Evolutionary conservation across 2,329 filamentous ascomycete species (phyloP).

Genomic region (Cytospora chrysosperma): DNA sequence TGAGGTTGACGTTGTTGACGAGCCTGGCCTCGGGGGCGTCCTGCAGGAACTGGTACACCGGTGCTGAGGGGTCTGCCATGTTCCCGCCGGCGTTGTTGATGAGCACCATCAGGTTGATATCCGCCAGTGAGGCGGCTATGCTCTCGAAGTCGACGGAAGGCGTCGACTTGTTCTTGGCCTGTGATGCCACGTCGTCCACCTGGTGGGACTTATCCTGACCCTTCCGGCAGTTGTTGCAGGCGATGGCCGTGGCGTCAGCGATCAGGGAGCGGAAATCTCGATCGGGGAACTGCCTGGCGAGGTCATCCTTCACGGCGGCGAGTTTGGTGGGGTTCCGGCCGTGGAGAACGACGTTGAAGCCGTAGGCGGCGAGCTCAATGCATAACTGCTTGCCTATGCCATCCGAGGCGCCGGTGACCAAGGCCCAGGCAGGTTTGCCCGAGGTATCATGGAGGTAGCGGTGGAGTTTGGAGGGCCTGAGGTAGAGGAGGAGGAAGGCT

Average conservation of each 20-base stretch:
- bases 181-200: neutral
- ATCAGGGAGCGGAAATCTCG: constrained; percentile 41
- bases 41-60: constrained; percentile 37
- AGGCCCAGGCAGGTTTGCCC: constrained; percentile 39
- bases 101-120: constrained; percentile 49
- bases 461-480: constrained; percentile 25
- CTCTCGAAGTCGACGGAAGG: constrained; percentile 28
- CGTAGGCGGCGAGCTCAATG: constrained; percentile 47
- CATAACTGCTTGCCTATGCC: constrained; percentile 55
- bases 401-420: constrained; percentile 54
- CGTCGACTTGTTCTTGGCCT: neutral
- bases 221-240: constrained; percentile 8
- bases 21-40: constrained; percentile 38
- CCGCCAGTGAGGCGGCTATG: constrained; percentile 31
- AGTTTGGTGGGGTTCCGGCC: constrained; percentile 54
- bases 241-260: constrained; percentile 40
- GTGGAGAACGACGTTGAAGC: constrained; percentile 58
- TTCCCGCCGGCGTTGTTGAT: constrained; percentile 57
- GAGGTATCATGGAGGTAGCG: constrained; percentile 28
- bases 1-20: constrained; percentile 45
- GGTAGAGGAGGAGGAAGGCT: constrained; percentile 14
- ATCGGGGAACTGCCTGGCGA: constrained; percentile 41
- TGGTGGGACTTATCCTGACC: neutral
- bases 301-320: constrained; percentile 37
- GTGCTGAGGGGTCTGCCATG: constrained; percentile 29